Percentiles rank a stretch among this genome's conserved stretches.
Conservation (phyloP, 306 rosid species). For the Inga oerstediana region DNA sequence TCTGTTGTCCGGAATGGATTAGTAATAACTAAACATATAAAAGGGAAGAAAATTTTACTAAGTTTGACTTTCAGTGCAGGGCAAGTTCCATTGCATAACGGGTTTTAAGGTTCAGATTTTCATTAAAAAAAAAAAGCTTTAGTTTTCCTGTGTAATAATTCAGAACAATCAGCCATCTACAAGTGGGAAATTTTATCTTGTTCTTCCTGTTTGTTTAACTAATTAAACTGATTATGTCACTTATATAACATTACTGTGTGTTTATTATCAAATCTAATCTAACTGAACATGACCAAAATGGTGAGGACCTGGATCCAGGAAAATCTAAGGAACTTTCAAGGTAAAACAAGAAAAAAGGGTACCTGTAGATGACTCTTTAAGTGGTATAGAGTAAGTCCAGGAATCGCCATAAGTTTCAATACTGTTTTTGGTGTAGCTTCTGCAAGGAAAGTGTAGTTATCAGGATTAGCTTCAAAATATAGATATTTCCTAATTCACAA, state of each 20-base stretch:
- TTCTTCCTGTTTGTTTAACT: neutral
- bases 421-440: slow-evolving; percentile 95
- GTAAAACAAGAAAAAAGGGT: neutral
- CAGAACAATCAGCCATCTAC: neutral
- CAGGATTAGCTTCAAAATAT: slow-evolving; percentile 11
- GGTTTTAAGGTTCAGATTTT: neutral
- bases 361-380: slow-evolving; percentile 93
- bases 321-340: slow-evolving; percentile 1
- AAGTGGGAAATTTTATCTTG: neutral
- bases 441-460: slow-evolving; percentile 36
- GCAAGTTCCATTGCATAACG: neutral
- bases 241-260: neutral
- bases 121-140: neutral
- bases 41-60: neutral
- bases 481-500: neutral
- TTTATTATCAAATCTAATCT: neutral
- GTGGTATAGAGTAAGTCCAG: slow-evolving; percentile 87
- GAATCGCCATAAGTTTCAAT: slow-evolving; percentile 84
- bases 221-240: neutral
- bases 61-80: neutral
- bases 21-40: neutral
- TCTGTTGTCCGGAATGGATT: slow-evolving; percentile 48
- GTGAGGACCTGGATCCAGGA: slow-evolving; percentile 1
- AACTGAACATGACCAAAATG: neutral
- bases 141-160: neutral